Conservation (phyloP, 139 green algal genomes). For the Eudorina sp. region DNA sequence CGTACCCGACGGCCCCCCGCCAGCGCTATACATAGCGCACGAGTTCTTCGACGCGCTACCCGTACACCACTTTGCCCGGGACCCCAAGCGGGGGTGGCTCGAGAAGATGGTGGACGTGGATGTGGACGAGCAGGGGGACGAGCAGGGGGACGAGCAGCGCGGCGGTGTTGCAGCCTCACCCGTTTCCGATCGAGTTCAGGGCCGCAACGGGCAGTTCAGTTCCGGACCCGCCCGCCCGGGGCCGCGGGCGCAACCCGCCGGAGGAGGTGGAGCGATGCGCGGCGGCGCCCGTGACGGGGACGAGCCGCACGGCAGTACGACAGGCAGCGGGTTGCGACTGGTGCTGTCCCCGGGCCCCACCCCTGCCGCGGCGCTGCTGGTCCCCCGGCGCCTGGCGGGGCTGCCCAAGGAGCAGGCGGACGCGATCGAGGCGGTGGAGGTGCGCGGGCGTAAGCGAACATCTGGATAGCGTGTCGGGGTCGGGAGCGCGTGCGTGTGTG, state of each 20-base stretch:
- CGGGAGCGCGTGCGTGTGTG: no score
- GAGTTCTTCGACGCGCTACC: slow-evolving; percentile 98
- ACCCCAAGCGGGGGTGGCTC: slow-evolving; percentile 72
- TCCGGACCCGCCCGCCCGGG: no score
- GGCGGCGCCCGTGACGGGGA: no score
- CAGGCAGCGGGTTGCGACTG: slow-evolving; percentile 71
- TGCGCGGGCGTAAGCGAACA: slow-evolving; percentile 53
- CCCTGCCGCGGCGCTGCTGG: slow-evolving; percentile 70
- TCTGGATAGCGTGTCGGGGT: no score
- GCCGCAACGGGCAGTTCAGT: no score
- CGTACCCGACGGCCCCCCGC: slow-evolving; percentile 70
- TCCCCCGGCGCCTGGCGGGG: slow-evolving; percentile 76
- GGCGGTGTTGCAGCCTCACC: not conserved
- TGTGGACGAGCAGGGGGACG: not conserved
- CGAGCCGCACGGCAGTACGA: not conserved
- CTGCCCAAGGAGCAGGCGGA: slow-evolving; percentile 53
- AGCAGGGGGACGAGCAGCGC: not conserved
- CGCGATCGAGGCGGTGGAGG: slow-evolving; percentile 66
- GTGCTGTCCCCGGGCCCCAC: slow-evolving; percentile 86
- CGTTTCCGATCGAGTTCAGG: no score
- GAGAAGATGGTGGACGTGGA: slow-evolving; percentile 89
- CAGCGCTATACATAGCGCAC: slow-evolving; percentile 91
- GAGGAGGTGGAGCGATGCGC: slow-evolving; percentile 15
- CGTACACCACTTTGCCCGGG: slow-evolving; percentile 93
- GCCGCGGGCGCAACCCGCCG: not conserved